Evolutionary conservation across 2,329 filamentous ascomycete species (phyloP), one percentile per base, ranked within the genome.

Genomic region (Boeremia lycopersici): DNA sequence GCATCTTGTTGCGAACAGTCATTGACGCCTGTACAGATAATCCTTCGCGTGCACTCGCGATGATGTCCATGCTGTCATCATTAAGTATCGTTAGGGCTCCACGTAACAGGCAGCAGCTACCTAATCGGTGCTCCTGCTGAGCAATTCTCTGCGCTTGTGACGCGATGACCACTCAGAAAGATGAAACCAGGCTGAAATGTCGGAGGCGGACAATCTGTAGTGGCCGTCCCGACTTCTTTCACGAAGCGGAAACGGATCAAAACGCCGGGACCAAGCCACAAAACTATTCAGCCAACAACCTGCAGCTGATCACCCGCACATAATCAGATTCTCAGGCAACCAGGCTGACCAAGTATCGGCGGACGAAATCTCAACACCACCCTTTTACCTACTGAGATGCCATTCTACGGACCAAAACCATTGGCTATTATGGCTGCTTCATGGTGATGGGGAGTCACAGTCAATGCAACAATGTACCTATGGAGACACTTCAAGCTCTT

Each of bases 281-380:
- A 40, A 34, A 10, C 38, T 23, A 28, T n/a, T 23, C 25, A 36
- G 15, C 49, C 36, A 57, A 53, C 31, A 53, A 49, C 41, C 46
- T 46, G 7, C 15, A 57, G 25, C 15, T 41, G 50, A 49, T 46
- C 10, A 33, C 46, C 43, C 19, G 46, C 42, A 9, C 25, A 29
- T 33, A 28, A 30, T 17, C 46, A 45, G 41, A 55, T 53, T 46
- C 30, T 54, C 33, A 57, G 55, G 50, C 55, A 47, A 26, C 55
- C 55, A 40, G n/a, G 23, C 13, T 28, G 35, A 33, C 44, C 42
- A 43, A 11, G 17, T 17, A 50, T 49, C 42, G 46, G 42, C 52
- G 46, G 52, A 55, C 52, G 46, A 55, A 55, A 47, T 6, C 15
- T 41, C 35, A 50, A 47, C 46, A 42, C 52, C 25, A 50, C 19